These are phyloP conservation scores for Coccomyxa sp. DNA, from an alignment of 139 green algal genomes.

Conservation along the genomic window DNA sequence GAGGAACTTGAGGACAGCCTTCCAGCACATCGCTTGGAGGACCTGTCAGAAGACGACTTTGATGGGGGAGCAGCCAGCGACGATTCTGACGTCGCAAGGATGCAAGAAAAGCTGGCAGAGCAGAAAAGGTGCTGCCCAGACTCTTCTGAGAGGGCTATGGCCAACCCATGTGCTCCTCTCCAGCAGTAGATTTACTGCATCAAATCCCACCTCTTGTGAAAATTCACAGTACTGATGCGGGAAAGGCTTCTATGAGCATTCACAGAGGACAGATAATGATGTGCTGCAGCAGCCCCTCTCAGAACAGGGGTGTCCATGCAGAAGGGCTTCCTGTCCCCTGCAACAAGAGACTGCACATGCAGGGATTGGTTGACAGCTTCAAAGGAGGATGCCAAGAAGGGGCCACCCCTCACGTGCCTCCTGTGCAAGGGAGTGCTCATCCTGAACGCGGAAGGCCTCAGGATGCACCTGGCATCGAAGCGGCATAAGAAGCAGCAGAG, in stretches of 20 bases:
- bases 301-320: not conserved
- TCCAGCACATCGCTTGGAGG: not conserved
- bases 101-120: not conserved
- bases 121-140: not conserved
- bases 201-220: not conserved
- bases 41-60: conserved; percentile 4
- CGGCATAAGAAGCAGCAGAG: not conserved
- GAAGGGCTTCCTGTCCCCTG: not conserved
- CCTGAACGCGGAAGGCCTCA: not conserved
- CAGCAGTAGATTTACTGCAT: not conserved
- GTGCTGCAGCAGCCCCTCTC: not conserved
- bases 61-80: not conserved
- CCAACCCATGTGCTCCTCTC: not conserved
- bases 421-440: not conserved
- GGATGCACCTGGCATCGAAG: not conserved
- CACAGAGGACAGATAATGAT: not conserved
- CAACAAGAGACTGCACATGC: not conserved
- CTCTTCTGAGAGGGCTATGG: not conserved
- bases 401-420: not conserved
- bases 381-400: not conserved
- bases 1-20: not conserved
- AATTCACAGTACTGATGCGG: too few species aligned
- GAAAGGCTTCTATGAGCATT: too few species aligned
- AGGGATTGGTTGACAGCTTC: not conserved
- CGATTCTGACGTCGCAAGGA: not conserved